phyloP scores from a whole-genome alignment of 257 asterid species.

The Gentiana dahurica region DNA sequence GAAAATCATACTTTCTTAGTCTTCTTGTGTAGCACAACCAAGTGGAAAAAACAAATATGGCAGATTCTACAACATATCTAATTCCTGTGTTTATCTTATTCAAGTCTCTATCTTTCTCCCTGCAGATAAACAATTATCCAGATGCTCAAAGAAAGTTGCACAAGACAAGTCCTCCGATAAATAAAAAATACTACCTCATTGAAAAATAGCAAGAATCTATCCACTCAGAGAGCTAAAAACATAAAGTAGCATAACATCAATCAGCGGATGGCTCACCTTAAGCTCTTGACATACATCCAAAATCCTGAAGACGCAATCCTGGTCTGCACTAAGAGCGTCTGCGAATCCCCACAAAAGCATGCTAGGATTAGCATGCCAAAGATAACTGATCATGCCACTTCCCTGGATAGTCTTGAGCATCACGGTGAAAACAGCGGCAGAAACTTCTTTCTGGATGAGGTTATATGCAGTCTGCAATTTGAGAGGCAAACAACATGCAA shows the following conservation, averaged over 20 bases:
- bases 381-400: conserved; percentile 34
- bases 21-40: too few species aligned
- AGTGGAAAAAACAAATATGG: too few species aligned
- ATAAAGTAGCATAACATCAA: conserved; percentile 2
- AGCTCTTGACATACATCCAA: conserved; percentile 79
- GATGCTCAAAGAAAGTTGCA: too few species aligned
- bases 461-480: conserved; percentile 77
- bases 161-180: neutral
- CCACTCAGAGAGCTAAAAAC: neutral
- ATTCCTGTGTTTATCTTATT: too few species aligned
- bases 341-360: conserved; percentile 68
- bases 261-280: conserved; percentile 42
- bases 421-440: conserved; percentile 51
- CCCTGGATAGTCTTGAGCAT: conserved; percentile 39
- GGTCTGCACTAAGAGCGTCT: conserved; percentile 57
- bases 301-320: conserved; percentile 42
- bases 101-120: too few species aligned
- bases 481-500: conserved; percentile 12
- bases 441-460: conserved; percentile 75
- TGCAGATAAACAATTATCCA: too few species aligned
- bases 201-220: neutral
- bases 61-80: too few species aligned
- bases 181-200: neutral
- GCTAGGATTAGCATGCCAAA: conserved; percentile 70
- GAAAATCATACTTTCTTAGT: too few species aligned